These are phyloP conservation scores for Phascolomyces articulosus DNA, from an alignment of 371 early-diverging fungal species.

Conservation along the genomic window DNA sequence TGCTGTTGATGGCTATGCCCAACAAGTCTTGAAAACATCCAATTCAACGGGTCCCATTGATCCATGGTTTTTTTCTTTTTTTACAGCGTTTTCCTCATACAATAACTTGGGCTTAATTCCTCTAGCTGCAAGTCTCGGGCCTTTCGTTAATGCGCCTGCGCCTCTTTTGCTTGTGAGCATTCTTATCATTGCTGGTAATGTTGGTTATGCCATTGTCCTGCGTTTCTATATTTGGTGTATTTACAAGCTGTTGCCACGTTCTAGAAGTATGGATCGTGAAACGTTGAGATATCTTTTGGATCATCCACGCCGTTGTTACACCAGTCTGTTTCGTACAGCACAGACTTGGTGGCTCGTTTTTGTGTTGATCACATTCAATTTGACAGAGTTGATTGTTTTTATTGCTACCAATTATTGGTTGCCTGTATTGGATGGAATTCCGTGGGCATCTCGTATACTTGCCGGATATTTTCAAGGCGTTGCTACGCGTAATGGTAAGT, in stretches of 20 bases:
- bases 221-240: constrained; percentile 21
- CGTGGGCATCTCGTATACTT: constrained; percentile 36
- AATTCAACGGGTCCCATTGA: constrained; percentile 14
- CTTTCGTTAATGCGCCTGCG: constrained; percentile 20
- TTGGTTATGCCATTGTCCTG: constrained; percentile 18
- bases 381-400: constrained; percentile 32
- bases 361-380: constrained; percentile 23
- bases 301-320: constrained; percentile 27
- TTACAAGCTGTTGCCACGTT: constrained; percentile 32
- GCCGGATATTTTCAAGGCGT: constrained; percentile 46
- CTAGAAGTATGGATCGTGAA: constrained; percentile 12
- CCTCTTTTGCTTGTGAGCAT: constrained; percentile 11
- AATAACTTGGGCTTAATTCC: constrained; percentile 21
- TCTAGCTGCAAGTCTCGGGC: constrained; percentile 18
- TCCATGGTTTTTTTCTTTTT: constrained; percentile 25
- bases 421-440: constrained; percentile 32
- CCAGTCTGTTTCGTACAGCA: constrained; percentile 15
- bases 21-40: constrained; percentile 18
- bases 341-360: constrained; percentile 27
- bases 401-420: constrained; percentile 40
- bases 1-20: constrained; percentile 32
- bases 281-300: constrained; percentile 19
- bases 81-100: constrained; percentile 13
- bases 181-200: constrained; percentile 19
- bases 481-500: constrained; percentile 39